Evolutionary conservation across 306 rosid genomes (phyloP), one percentile per base, ranked within the genome.

Genomic region (Lathyrus sativus): DNA sequence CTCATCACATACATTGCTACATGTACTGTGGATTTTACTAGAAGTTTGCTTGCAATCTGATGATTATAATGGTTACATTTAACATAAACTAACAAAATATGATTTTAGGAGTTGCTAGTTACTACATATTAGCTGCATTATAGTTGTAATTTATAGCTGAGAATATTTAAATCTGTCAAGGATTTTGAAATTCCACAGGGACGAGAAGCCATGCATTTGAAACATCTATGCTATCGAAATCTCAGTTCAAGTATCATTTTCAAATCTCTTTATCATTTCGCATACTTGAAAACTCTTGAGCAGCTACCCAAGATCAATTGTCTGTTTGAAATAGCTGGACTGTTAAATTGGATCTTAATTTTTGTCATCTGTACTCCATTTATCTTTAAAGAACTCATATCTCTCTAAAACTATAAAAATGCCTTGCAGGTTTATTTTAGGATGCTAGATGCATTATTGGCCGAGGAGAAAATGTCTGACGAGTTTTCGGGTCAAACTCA

Each of bases 371-470:
- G 44, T 39, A 46, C 71, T 15, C 54, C 65, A 68, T 68, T 49
- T 31, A 48, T 63, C 31, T 15, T 65, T 49, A 67, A 50, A 53
- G 72, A 7, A 18, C 37, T 65, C 31, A 60, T 48, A 60, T 48
- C 66, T 73, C 37, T 72, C 71, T 62, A 35, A 75, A 67, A 10
- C 70, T 24, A 65, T 48, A 50, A 24, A 41, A 44, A 78, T 73
- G 67, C 24, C 45, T 66, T 62, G 78, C 89, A 90, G 98, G 90
- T 88, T 41, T 90, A 87, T 74, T 88, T 88, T 77, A 74, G 68
- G 68, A 88, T 88, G 97, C 71, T 88, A 75, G 99, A 93, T 73
- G 90, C 92, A 39, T 54, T 82, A 41, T 65, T 93, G 88, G 92
- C 91, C 14, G 95, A 84, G 75, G 92, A 93, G 82, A 79, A 76